phyloP scores from a whole-genome alignment of 2,329 filamentous ascomycete genomes.

The Hansfordia pulvinata region DNA sequence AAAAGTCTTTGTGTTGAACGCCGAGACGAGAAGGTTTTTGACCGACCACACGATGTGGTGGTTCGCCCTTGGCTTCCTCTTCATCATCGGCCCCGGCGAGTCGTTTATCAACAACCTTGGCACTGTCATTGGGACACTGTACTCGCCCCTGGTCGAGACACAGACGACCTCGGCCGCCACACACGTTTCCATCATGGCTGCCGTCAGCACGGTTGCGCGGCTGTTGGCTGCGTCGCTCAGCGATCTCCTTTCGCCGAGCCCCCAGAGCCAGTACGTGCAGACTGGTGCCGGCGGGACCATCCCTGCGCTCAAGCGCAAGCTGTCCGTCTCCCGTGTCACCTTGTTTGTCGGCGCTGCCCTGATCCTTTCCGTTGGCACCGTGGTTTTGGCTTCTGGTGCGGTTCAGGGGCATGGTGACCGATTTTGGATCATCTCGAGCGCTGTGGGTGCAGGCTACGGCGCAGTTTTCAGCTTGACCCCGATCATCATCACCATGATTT shows the following conservation, averaged over 20 bases:
- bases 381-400: slow-evolving; percentile 62
- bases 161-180: slow-evolving; percentile 55
- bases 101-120: slow-evolving; percentile 97
- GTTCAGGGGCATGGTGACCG: slow-evolving; percentile 62
- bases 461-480: slow-evolving; percentile 82
- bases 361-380: slow-evolving; percentile 61
- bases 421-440: slow-evolving; percentile 75
- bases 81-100: slow-evolving; percentile 90
- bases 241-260: slow-evolving; percentile 66
- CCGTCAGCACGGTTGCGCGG: slow-evolving; percentile 81
- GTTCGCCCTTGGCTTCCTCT: slow-evolving; percentile 79
- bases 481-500: slow-evolving; percentile 91
- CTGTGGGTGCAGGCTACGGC: slow-evolving; percentile 85
- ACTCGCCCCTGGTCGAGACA: slow-evolving; percentile 37
- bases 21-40: slow-evolving; percentile 76
- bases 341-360: slow-evolving; percentile 68
- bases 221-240: slow-evolving; percentile 82
- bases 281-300: slow-evolving; percentile 19
- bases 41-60: slow-evolving; percentile 92
- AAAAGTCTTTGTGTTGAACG: slow-evolving; percentile 85
- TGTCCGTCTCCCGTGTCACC: slow-evolving; percentile 61
- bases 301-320: slow-evolving; percentile 20
- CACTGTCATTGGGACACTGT: slow-evolving; percentile 80
- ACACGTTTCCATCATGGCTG: slow-evolving; percentile 83
- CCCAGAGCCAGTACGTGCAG: slow-evolving; percentile 43